Conservation (phyloP, 805 yeast species). For the Suhomyces tanzawaensis region DNA sequence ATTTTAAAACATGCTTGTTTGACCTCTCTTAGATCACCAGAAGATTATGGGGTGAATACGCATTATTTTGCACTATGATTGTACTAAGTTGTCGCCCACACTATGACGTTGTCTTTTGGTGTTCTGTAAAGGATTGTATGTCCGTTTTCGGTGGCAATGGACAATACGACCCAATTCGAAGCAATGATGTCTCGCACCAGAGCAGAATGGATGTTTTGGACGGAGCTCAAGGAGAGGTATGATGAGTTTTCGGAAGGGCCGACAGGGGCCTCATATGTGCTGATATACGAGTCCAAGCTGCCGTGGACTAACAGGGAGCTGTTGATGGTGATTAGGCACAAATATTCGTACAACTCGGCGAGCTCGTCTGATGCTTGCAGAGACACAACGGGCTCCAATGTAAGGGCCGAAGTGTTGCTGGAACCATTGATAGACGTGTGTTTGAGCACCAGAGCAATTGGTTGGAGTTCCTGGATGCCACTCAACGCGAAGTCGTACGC, state of each 20-base stretch:
- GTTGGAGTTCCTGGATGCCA: too few relatives aligned
- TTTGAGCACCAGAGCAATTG: too few relatives aligned
- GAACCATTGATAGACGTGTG: too few relatives aligned
- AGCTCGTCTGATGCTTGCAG: constrained; percentile 5
- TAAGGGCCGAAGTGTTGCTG: too few relatives aligned
- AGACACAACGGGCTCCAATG: background rate
- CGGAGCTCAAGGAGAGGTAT: background rate
- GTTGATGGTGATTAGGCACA: constrained; percentile 15
- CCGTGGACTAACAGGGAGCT: constrained; percentile 14
- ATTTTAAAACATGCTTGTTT: too few relatives aligned
- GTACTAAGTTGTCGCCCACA: too few relatives aligned
- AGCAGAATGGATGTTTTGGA: constrained; percentile 2
- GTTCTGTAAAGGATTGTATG: constrained; percentile 2
- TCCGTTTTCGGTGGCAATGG: background rate
- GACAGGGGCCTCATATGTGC: constrained; percentile 2
- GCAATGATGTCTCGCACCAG: background rate
- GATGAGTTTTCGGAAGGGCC: background rate
- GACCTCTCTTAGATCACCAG: too few relatives aligned
- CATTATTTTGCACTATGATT: too few relatives aligned
- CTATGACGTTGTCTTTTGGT: background rate
- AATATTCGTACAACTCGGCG: constrained; percentile 18
- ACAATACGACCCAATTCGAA: constrained; percentile 1
- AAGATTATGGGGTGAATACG: too few relatives aligned
- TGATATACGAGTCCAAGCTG: constrained; percentile 6
- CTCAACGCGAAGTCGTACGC: background rate